Evolutionary conservation across 345 rosid species (phyloP).

Genomic region (Pistacia atlantica): DNA sequence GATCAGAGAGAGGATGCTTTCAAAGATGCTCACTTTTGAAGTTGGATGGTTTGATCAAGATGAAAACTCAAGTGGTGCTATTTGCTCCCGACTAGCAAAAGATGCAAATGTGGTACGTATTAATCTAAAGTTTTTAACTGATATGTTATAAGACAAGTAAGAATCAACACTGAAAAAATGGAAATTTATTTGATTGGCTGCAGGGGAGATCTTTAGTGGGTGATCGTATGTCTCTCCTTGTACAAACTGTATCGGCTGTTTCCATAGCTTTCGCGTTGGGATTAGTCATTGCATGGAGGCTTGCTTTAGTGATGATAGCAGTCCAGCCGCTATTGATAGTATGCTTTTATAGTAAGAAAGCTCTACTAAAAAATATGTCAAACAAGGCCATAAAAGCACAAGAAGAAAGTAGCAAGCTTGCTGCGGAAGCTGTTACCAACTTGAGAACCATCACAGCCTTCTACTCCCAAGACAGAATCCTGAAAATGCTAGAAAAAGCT

Average conservation of each 20-base stretch:
- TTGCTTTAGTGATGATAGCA: slow-evolving; percentile 63
- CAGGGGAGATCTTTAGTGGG: slow-evolving; percentile 59
- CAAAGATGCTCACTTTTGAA: slow-evolving; percentile 71
- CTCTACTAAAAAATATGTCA: slow-evolving; percentile 47
- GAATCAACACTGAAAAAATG: no score
- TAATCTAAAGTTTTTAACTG: neutral
- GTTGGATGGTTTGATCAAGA: slow-evolving; percentile 75
- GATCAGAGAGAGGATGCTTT: slow-evolving; percentile 68
- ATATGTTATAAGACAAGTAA: no score
- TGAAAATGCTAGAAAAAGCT: slow-evolving; percentile 50
- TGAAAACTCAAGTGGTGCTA: slow-evolving; percentile 69
- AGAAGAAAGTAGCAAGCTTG: slow-evolving; percentile 60
- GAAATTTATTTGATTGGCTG: no score
- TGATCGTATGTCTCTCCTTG: slow-evolving; percentile 47
- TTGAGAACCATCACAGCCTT: slow-evolving; percentile 62
- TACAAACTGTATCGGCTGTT: slow-evolving; percentile 57
- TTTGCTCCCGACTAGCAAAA: slow-evolving; percentile 66
- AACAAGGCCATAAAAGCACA: slow-evolving; percentile 55
- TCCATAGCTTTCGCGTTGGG: slow-evolving; percentile 60
- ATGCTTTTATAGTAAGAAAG: slow-evolving; percentile 43
- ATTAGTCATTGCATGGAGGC: slow-evolving; percentile 58
- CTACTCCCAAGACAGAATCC: slow-evolving; percentile 62
- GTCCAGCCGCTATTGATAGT: slow-evolving; percentile 49
- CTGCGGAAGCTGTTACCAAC: slow-evolving; percentile 60
- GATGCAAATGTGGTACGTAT: slow-evolving; percentile 67